Evolutionary conservation across 73 alveolate genomes (phyloP), one percentile per base, ranked within the genome.

Genomic region (Paramecium sonneborni): DNA sequence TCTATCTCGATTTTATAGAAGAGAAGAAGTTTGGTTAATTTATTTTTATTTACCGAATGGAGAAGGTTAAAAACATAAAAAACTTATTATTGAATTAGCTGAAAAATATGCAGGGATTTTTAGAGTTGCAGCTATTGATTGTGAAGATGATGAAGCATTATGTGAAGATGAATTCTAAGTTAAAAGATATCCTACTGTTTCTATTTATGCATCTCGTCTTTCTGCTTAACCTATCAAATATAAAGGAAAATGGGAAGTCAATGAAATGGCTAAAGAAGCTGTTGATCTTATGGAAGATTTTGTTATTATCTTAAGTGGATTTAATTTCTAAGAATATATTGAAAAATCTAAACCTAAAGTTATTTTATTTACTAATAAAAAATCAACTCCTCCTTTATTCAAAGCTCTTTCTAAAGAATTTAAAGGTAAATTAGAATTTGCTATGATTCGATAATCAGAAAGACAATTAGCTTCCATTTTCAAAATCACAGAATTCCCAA

Each of bases 101-200:
- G 97, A 97, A 52, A 96, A 97, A 92, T 87, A 96, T 89, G 95
- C 97, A 72, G 99, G 99, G 5, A 97, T 98, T 15, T 87, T 98
- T 52, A 97, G 95, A 92, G 96, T 96, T 12, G 99, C 98, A 8
- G 99, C 99, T 57, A 96, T 97, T 24, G 98, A 98, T 93, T 98
- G 99, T 92, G 95, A 93, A 32, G 98, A 96, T 58, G 99, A 98
- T 85, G 99, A 97, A 92, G 99, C 96, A 85, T 93, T 98, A 20
- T 98, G 99, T 88, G 99, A 98, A 89, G 99, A 98, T 70, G 94
- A 88, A 94, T 96, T 96, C 85, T 93, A 92, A 11, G 99, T 97
- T n/a, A 92, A 57, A 79, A 67, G 94, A 0, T 79, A 94, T 68
- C 99, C 99, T 11, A 92, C 96, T 55, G 79, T 98, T 38, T 37